A percentile compares a stretch with the other conserved stretches of the same genome.
These are phyloP conservation scores for Populus nigra DNA, from an alignment of 345 rosid species.

Conservation along the genomic window DNA sequence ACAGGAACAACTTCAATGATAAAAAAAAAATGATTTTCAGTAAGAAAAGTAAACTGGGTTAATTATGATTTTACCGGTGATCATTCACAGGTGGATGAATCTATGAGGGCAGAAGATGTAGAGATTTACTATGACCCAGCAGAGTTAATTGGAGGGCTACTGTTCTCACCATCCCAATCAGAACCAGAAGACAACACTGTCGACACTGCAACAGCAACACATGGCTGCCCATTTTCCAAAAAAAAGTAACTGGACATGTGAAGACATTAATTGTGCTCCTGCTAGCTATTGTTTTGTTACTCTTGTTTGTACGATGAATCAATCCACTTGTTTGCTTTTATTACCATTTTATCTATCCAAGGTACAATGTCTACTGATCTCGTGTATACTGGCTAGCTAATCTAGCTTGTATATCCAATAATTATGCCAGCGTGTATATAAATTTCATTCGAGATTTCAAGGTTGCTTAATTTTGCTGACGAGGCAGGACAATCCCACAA, in stretches of 20 bases:
- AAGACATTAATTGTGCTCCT: not conserved
- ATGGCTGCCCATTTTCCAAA: conserved; percentile 24
- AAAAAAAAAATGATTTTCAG: too few species aligned
- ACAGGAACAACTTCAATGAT: not conserved
- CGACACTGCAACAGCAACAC: not conserved
- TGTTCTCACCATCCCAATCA: not conserved
- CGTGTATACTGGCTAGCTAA: too few species aligned
- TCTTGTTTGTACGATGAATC: not conserved
- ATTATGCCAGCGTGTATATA: too few species aligned
- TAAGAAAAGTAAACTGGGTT: not conserved
- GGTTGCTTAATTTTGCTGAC: too few species aligned
- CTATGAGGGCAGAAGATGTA: conserved; percentile 58
- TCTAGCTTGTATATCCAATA: too few species aligned
- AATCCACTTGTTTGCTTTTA: not conserved
- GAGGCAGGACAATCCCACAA: too few species aligned
- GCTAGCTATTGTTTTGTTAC: not conserved
- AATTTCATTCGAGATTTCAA: too few species aligned
- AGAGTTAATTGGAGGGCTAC: conserved; percentile 60
- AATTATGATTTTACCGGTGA: not conserved
- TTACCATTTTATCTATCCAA: too few species aligned
- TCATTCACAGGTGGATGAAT: conserved; percentile 54
- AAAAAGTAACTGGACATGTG: not conserved
- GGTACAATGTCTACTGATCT: too few species aligned
- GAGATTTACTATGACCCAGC: conserved; percentile 68
- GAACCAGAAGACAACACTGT: not conserved